These are phyloP conservation scores for Gossypium laxum DNA, from an alignment of 441 rosid species.

Conservation along the genomic window DNA sequence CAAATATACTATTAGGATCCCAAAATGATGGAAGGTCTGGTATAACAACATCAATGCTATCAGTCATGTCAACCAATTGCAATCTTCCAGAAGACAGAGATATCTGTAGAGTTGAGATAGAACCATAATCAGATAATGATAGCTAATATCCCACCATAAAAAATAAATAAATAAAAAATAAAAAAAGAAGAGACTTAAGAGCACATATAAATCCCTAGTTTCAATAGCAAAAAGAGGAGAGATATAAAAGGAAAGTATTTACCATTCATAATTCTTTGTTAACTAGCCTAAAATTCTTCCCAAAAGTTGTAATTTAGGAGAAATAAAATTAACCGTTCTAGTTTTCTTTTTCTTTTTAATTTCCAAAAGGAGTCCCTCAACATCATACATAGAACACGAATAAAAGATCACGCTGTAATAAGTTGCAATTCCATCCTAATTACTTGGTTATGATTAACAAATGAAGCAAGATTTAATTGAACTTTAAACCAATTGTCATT, in stretches of 20 bases:
- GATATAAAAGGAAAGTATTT: background rate
- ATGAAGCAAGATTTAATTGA: background rate
- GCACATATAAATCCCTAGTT: background rate
- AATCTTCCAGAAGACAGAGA: constrained; percentile 61
- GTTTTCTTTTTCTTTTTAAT: background rate
- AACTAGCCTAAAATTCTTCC: background rate
- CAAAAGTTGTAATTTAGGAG: background rate
- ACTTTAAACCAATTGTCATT: background rate
- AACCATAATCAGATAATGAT: constrained; percentile 17
- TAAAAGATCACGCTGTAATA: background rate
- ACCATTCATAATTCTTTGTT: background rate
- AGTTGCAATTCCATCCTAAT: background rate
- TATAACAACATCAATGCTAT: constrained; percentile 55
- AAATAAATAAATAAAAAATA: too few species aligned
- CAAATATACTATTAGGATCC: constrained; percentile 37
- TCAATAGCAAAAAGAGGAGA: background rate
- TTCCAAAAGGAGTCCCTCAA: background rate
- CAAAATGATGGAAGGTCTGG: constrained; percentile 58
- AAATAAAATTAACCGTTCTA: background rate
- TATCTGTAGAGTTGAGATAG: constrained; percentile 34
- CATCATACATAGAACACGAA: background rate
- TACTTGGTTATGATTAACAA: background rate
- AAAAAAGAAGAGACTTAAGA: background rate
- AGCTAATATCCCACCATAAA: constrained; percentile 2
- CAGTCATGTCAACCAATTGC: constrained; percentile 64